phyloP scores from a whole-genome alignment of 257 asterid species.

The Nicotiana sylvestris region DNA sequence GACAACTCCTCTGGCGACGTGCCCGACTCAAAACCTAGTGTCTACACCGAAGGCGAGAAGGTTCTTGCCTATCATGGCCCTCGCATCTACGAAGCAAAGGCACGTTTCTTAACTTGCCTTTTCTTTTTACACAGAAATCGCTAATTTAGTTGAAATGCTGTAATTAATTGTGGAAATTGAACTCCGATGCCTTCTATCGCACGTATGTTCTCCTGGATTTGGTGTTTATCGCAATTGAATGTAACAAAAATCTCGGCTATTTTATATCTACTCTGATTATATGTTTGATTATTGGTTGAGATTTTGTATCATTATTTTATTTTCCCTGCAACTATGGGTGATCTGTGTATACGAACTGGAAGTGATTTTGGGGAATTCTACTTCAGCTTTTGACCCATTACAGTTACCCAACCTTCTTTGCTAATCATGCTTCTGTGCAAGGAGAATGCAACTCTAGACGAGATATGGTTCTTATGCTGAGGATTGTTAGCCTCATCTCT shows the following conservation, averaged over 20 bases:
- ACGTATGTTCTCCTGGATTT: too few relatives aligned
- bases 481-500: neutral
- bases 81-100: slow-evolving; percentile 74
- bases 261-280: neutral
- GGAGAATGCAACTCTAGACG: neutral
- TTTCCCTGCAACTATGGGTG: neutral
- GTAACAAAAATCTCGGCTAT: neutral
- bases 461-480: neutral
- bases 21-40: slow-evolving; percentile 45
- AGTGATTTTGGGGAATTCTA: neutral
- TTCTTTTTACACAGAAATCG: neutral
- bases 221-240: neutral
- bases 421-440: neutral
- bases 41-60: slow-evolving; percentile 76
- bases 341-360: neutral
- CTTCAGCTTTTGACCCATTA: neutral
- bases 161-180: neutral
- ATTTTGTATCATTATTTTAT: neutral
- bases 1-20: slow-evolving; percentile 67
- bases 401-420: neutral
- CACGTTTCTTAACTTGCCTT: slow-evolving; percentile 9
- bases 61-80: slow-evolving; percentile 94
- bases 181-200: neutral
- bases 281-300: slow-evolving; percentile 1
- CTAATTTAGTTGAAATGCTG: neutral